These are phyloP conservation scores for Scleromitrula shiraiana DNA, from an alignment of 2,329 filamentous ascomycete species.

Conservation along the genomic window DNA sequence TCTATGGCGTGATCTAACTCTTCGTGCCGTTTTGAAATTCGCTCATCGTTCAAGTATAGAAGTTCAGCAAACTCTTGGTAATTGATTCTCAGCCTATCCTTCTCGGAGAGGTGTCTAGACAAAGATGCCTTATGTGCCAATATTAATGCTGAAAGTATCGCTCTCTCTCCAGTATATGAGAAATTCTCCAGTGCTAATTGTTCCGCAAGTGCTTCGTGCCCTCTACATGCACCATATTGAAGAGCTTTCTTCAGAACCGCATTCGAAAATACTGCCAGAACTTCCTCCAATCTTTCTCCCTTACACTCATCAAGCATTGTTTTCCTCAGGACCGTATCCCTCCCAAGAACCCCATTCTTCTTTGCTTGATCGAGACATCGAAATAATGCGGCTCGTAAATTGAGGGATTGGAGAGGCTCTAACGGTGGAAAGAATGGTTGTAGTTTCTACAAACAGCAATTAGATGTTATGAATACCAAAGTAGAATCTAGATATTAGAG, in stretches of 20 bases:
- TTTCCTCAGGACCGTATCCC: slow-evolving; percentile 76
- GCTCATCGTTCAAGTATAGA: slow-evolving; percentile 53
- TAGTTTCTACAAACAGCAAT: slow-evolving; percentile 56
- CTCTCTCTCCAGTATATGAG: slow-evolving; percentile 47
- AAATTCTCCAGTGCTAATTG: slow-evolving; percentile 50
- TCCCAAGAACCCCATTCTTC: slow-evolving; percentile 74
- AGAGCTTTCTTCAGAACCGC: slow-evolving; percentile 67
- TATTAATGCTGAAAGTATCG: slow-evolving; percentile 55
- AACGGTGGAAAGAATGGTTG: slow-evolving; percentile 84
- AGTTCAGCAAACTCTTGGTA: slow-evolving; percentile 58
- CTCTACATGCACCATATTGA: slow-evolving; percentile 34
- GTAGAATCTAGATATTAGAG: background rate
- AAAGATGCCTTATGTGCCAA: slow-evolving; percentile 67
- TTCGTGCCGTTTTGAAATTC: slow-evolving; percentile 47
- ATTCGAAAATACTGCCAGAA: slow-evolving; percentile 77
- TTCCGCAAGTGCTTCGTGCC: slow-evolving; percentile 42
- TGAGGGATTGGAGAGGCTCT: slow-evolving; percentile 84
- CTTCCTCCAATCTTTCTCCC: slow-evolving; percentile 81
- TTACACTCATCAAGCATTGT: slow-evolving; percentile 97
- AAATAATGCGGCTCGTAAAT: slow-evolving; percentile 76
- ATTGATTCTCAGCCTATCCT: slow-evolving; percentile 47
- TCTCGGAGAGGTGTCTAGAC: slow-evolving; percentile 47
- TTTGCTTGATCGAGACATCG: slow-evolving; percentile 77
- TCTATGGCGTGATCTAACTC: slow-evolving; percentile 31
- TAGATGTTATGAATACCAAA: background rate